Evolutionary conservation across 306 rosid species (phyloP).

Genomic region (Alnus rubra): DNA sequence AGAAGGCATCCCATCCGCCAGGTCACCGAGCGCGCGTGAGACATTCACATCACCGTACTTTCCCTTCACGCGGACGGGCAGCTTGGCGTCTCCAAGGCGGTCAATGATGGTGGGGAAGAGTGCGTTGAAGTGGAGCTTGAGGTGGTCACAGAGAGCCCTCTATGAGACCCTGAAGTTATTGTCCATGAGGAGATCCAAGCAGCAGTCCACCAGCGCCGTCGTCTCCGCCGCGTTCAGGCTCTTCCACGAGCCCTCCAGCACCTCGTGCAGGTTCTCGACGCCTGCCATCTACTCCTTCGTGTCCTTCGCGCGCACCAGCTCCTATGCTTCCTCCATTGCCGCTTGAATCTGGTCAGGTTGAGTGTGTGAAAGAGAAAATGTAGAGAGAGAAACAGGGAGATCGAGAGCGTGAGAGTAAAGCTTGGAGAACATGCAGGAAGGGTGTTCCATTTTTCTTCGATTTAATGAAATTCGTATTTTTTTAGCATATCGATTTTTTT

Average conservation of each 20-base stretch:
- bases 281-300: conserved; percentile 99
- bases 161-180: conserved; percentile 91
- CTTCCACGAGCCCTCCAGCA: conserved; percentile 87
- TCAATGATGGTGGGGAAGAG: conserved; percentile 94
- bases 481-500: too few relatives aligned
- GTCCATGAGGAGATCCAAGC: conserved; percentile 95
- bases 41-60: too few relatives aligned
- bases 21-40: too few relatives aligned
- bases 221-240: conserved; percentile 73
- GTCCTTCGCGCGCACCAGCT: conserved; percentile 94
- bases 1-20: too few relatives aligned
- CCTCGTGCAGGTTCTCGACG: conserved; percentile 87
- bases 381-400: too few relatives aligned
- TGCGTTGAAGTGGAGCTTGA: conserved; percentile 92
- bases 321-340: conserved; percentile 93
- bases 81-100: conserved; percentile 93
- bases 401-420: background rate
- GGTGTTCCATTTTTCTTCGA: too few relatives aligned
- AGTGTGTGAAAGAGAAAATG: conserved; percentile 37
- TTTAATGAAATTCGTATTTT: too few relatives aligned
- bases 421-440: too few relatives aligned
- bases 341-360: conserved; percentile 44
- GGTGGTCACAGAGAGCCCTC: conserved; percentile 93
- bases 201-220: conserved; percentile 79
- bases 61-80: conserved; percentile 69